A percentile compares a stretch with the other conserved stretches of the same genome.
Evolutionary conservation across 495 filamentous ascomycete species (phyloP).

Genomic region (Tuber microsphaerosporum): DNA sequence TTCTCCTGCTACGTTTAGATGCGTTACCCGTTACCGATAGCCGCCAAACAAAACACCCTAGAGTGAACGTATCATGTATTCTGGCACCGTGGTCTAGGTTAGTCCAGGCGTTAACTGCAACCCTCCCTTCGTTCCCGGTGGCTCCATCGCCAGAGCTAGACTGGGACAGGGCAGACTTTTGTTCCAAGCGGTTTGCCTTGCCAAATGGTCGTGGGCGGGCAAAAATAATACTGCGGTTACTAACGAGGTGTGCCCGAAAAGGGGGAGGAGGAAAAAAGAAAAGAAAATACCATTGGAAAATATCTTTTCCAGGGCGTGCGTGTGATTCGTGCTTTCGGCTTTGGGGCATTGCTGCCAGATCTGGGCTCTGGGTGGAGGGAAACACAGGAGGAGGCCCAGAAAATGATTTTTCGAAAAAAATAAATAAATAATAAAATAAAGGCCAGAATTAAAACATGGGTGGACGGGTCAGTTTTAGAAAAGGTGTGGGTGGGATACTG

Average conservation of each 20-base stretch:
- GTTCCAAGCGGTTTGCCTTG: background rate
- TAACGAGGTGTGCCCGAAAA: background rate
- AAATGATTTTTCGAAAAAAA: background rate
- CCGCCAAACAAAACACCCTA: background rate
- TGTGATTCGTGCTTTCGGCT: background rate
- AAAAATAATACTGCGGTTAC: background rate
- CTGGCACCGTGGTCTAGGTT: background rate
- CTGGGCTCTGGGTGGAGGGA: background rate
- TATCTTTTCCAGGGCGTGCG: background rate
- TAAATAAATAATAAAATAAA: background rate
- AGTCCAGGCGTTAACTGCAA: background rate
- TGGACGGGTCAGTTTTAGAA: background rate
- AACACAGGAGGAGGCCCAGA: background rate
- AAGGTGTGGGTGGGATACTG: background rate
- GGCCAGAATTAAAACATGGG: background rate
- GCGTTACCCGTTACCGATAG: slow-evolving; percentile 3
- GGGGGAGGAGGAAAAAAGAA: background rate
- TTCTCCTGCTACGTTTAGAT: background rate
- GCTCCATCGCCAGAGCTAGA: background rate
- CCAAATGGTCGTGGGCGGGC: background rate
- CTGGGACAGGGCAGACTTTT: background rate
- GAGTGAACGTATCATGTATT: background rate
- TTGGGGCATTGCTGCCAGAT: background rate
- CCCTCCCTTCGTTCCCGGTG: background rate
- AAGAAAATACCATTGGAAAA: background rate